Conservation (phyloP, 148 eudicot genomes). For the Silene uniflora region DNA sequence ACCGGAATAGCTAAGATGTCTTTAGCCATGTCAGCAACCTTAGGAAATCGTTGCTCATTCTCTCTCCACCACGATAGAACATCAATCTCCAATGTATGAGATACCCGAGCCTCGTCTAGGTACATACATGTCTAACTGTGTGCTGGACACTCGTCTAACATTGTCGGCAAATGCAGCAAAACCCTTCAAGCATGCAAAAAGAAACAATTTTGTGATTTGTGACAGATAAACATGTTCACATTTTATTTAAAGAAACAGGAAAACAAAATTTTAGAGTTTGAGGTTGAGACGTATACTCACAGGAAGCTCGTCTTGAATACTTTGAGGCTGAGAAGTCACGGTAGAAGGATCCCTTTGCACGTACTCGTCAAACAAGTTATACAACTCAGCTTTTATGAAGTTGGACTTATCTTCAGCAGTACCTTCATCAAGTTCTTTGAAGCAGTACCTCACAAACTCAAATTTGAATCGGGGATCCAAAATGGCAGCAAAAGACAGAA, state of each 20-base stretch:
- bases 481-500: slow-evolving; percentile 8
- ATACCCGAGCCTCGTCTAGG: not conserved
- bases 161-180: not conserved
- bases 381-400: not conserved
- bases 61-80: not conserved
- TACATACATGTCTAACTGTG: slow-evolving; percentile 1
- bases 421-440: not conserved
- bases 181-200: not conserved
- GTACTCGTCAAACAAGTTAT: slow-evolving; percentile 6
- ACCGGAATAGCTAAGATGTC: not conserved
- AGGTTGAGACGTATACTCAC: too few relatives aligned
- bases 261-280: too few relatives aligned
- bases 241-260: not conserved
- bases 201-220: too few relatives aligned
- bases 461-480: slow-evolving; percentile 6
- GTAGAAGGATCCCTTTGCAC: not conserved
- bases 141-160: not conserved
- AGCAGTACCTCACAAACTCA: not conserved
- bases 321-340: not conserved
- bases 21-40: not conserved
- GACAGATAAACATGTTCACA: too few relatives aligned
- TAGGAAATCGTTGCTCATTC: not conserved
- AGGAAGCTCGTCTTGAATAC: not conserved
- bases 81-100: not conserved
- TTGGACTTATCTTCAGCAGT: not conserved